A percentile compares a stretch with the other conserved stretches of the same genome.
Conservation (phyloP, 176 grass and related monocot genomes). For the Paspalum notatum region DNA sequence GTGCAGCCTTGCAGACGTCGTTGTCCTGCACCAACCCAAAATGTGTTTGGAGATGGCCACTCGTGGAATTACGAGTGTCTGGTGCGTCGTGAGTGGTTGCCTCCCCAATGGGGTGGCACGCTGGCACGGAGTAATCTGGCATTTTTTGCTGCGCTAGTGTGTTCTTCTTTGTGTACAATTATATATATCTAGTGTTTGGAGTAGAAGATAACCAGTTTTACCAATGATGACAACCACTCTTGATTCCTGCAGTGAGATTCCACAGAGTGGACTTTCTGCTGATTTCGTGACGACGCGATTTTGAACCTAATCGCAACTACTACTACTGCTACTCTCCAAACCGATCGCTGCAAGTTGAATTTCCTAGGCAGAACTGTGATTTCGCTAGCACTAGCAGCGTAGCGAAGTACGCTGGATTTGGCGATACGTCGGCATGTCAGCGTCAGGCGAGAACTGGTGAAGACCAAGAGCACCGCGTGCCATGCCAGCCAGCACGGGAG, state of each 20-base stretch:
- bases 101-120: neutral
- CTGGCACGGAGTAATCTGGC: neutral
- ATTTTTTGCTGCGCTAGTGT: neutral
- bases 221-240: conserved; percentile 1
- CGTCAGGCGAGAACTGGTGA: neutral
- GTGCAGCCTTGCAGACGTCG: conserved; percentile 43
- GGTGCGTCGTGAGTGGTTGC: neutral
- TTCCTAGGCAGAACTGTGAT: neutral
- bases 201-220: conserved; percentile 24
- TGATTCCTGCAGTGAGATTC: conserved; percentile 7
- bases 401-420: neutral
- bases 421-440: neutral
- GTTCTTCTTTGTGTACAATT: neutral
- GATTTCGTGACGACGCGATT: neutral
- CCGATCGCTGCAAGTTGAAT: neutral
- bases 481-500: neutral
- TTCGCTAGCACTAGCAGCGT: neutral
- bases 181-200: neutral
- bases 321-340: neutral
- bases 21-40: conserved; percentile 47
- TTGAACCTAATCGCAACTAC: neutral
- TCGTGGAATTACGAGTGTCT: conserved; percentile 1
- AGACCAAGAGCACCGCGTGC: neutral
- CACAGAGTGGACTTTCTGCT: neutral
- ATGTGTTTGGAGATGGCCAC: conserved; percentile 23